Evolutionary conservation across 257 asterid species (phyloP).

Genomic region (Solanum chmielewskii): DNA sequence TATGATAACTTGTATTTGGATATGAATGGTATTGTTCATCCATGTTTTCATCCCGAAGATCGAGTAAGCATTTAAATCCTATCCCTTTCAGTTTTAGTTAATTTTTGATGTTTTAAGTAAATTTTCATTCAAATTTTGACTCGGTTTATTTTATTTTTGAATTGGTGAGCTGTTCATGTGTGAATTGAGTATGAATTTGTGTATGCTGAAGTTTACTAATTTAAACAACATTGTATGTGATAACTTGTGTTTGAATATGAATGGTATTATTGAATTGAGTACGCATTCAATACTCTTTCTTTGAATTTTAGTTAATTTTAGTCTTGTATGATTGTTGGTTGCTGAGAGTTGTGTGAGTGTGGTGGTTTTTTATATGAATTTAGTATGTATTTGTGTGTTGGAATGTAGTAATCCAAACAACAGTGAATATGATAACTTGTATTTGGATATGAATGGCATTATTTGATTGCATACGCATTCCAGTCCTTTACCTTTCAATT

Average conservation of each 20-base stretch:
- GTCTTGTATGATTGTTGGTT: background rate
- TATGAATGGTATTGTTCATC: slow-evolving; percentile 15
- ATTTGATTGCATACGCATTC: background rate
- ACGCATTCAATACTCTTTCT: background rate
- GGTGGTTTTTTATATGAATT: background rate
- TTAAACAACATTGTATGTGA: background rate
- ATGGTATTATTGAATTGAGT: slow-evolving; percentile 5
- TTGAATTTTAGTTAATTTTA: background rate
- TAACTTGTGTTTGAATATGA: slow-evolving; percentile 12
- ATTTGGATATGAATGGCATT: slow-evolving; percentile 9
- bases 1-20: slow-evolving; percentile 12
- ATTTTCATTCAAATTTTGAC: background rate
- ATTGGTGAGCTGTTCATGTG: background rate
- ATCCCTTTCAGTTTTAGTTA: background rate
- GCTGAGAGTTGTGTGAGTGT: background rate
- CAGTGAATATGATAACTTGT: slow-evolving; percentile 2
- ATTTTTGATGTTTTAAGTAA: background rate
- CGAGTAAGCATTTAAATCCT: background rate
- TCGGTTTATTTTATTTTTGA: background rate
- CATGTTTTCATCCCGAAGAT: background rate
- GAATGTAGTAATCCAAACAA: background rate
- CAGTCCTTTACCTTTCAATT: background rate
- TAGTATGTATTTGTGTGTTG: background rate
- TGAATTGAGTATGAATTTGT: background rate
- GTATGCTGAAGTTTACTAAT: background rate